Percentiles rank a stretch among this genome's conserved stretches.
phyloP scores from a whole-genome alignment of 371 early-diverging fungal genomes.

The Mortierella sp. region DNA sequence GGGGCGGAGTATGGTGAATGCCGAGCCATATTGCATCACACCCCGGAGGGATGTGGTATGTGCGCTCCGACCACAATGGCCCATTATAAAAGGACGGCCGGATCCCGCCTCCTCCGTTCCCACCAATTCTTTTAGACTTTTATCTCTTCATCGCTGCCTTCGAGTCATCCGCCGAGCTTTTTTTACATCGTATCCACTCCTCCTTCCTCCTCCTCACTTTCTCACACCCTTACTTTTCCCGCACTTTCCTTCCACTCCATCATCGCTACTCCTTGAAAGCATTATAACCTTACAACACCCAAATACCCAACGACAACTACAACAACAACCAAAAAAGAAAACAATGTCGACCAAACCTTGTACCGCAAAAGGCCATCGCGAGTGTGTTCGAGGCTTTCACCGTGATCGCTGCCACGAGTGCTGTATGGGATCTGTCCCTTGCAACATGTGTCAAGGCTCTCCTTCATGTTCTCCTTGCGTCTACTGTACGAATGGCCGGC shows the following conservation, averaged over 20 bases:
- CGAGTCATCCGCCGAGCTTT: no score
- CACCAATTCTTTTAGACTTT: no score
- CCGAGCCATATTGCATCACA: no score
- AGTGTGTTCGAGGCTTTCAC: constrained; percentile 41
- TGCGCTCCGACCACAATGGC: no score
- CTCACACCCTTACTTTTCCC: background rate
- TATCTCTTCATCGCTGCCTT: no score
- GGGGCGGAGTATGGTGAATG: no score
- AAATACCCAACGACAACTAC: constrained; percentile 3
- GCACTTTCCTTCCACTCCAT: background rate
- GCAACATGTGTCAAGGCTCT: constrained; percentile 38
- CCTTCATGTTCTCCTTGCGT: constrained; percentile 15
- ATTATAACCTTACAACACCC: background rate
- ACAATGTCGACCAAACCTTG: constrained; percentile 32
- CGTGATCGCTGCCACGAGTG: constrained; percentile 34
- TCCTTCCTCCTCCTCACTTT: background rate
- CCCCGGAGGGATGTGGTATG: no score
- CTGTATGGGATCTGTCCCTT: constrained; percentile 28
- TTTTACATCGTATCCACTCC: background rate
- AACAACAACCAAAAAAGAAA: background rate
- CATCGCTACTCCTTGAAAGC: background rate
- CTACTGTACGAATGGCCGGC: constrained; percentile 32
- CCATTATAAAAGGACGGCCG: no score
- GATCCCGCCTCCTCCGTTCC: no score
- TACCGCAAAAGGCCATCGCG: constrained; percentile 27